phyloP scores from a whole-genome alignment of 257 asterid genomes.

The Jaltomata sinuosa region DNA sequence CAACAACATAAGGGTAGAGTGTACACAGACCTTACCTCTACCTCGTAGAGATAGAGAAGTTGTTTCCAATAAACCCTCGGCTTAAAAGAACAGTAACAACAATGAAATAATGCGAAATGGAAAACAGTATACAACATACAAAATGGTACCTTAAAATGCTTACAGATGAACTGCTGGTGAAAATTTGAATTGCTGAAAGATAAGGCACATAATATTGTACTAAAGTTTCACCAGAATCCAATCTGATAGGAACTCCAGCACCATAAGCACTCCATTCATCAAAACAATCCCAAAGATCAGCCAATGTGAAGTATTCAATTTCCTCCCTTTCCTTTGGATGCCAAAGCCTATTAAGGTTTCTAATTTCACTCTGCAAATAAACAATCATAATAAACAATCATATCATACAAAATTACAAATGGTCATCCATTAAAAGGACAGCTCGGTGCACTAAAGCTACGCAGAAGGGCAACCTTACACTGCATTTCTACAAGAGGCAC shows the following conservation, averaged over 20 bases:
- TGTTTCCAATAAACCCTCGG: neutral
- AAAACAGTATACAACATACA: neutral
- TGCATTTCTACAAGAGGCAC: too few relatives aligned
- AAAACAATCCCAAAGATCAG: constrained; percentile 82
- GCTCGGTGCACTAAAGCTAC: too few relatives aligned
- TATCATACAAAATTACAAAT: neutral
- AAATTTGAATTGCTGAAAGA: constrained; percentile 92
- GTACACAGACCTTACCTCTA: neutral
- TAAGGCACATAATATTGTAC: constrained; percentile 86
- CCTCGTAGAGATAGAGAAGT: neutral
- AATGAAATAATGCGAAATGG: neutral
- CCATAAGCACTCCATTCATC: constrained; percentile 99
- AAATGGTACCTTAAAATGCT: constrained; percentile 54
- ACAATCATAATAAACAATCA: neutral
- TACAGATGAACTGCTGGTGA: constrained; percentile 64
- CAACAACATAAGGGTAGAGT: neutral
- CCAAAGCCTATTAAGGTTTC: constrained; percentile 89
- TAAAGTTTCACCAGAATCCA: constrained; percentile 59
- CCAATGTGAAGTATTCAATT: constrained; percentile 64
- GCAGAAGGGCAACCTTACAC: too few relatives aligned
- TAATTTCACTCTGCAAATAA: constrained; percentile 49
- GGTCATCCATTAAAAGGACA: neutral
- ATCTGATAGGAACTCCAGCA: constrained; percentile 65
- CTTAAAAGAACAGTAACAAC: neutral
- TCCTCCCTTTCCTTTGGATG: constrained; percentile 83